Conservation (phyloP, 495 filamentous ascomycete species). For the Clohesyomyces aquaticus region DNA sequence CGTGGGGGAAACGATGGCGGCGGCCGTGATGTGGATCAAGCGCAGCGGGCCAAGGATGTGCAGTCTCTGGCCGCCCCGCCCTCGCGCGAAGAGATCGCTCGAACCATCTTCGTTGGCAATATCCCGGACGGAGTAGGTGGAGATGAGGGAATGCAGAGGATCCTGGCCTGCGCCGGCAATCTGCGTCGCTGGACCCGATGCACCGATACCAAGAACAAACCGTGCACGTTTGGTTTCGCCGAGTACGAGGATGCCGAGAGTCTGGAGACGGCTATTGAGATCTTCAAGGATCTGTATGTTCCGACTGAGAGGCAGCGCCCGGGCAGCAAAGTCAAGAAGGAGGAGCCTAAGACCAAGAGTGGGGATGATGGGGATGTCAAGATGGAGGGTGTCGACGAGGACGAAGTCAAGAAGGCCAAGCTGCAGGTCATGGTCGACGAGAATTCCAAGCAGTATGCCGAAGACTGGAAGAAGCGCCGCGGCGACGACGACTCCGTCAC, state of each 20-base stretch:
- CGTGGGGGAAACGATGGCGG: constrained; percentile 71
- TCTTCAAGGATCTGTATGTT: constrained; percentile 82
- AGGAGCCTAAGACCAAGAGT: constrained; percentile 36
- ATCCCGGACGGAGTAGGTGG: constrained; percentile 77
- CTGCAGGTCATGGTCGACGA: constrained; percentile 71
- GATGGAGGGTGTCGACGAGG: constrained; percentile 43
- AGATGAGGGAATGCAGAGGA: constrained; percentile 81
- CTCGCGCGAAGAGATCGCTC: constrained; percentile 83
- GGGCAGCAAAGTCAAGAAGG: constrained; percentile 58
- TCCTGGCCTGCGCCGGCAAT: constrained; percentile 76
- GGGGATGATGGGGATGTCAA: constrained; percentile 51
- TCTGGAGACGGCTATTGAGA: constrained; percentile 81
- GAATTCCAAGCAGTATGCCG: constrained; percentile 75
- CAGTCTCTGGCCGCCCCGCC: constrained; percentile 82
- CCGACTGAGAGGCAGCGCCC: constrained; percentile 73
- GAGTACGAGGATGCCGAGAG: constrained; percentile 94
- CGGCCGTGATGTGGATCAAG: constrained; percentile 62
- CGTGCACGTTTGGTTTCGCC: constrained; percentile 90
- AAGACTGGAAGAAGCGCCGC: constrained; percentile 70
- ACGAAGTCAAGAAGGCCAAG: constrained; percentile 28
- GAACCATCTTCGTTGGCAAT: constrained; percentile 87
- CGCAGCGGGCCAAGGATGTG: constrained; percentile 66
- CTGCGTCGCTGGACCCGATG: constrained; percentile 84
- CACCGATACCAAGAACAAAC: constrained; percentile 79
- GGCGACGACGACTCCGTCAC: constrained; percentile 66